phyloP scores from a whole-genome alignment of 345 rosid genomes.

The Sisymbrium irio region DNA sequence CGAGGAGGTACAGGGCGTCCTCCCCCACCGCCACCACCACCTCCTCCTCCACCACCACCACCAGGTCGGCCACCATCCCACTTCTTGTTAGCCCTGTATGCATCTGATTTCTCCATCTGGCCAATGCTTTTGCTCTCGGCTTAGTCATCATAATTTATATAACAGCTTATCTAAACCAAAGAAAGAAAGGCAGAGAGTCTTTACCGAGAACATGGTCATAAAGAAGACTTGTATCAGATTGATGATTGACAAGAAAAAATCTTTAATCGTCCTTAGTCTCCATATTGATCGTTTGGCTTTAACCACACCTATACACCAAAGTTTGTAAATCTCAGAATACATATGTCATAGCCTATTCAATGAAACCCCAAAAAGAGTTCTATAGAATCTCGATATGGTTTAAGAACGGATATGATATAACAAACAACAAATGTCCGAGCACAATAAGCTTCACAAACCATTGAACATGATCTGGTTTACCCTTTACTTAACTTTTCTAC shows the following conservation, averaged over 20 bases:
- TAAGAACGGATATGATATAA: too few species aligned
- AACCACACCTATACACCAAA: slow-evolving; percentile 29
- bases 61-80: slow-evolving; percentile 72
- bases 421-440: too few species aligned
- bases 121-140: background rate
- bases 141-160: background rate
- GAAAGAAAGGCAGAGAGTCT: background rate
- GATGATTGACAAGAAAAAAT: slow-evolving; percentile 36
- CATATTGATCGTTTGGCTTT: slow-evolving; percentile 29
- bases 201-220: slow-evolving; percentile 33
- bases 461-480: background rate
- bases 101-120: slow-evolving; percentile 85
- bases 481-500: too few species aligned
- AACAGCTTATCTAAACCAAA: background rate
- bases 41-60: slow-evolving; percentile 73
- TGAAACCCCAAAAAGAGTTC: background rate
- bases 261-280: slow-evolving; percentile 34
- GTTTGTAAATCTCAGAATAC: background rate
- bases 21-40: slow-evolving; percentile 37
- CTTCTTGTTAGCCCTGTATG: slow-evolving; percentile 71
- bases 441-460: background rate
- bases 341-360: background rate
- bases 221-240: slow-evolving; percentile 32
- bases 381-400: too few species aligned
- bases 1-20: slow-evolving; percentile 73